These are phyloP conservation scores for Trypanosoma platydactyli DNA, from an alignment of 208 protist genomes.

Conservation along the genomic window DNA sequence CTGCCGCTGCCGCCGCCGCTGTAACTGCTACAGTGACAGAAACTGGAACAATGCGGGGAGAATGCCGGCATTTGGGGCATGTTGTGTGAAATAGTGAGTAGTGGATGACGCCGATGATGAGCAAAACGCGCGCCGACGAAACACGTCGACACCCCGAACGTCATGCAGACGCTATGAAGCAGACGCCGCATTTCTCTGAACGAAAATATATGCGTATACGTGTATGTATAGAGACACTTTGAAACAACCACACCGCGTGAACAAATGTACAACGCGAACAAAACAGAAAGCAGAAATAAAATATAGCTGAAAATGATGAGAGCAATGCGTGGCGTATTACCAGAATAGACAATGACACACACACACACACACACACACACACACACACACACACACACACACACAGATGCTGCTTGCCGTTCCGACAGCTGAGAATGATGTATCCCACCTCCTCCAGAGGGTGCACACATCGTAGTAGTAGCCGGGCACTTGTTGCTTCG, in stretches of 20 bases:
- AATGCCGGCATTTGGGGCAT: conserved; percentile 4
- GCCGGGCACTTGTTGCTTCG: no score
- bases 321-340: background rate
- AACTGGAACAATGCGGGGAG: background rate
- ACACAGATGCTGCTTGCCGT: no score
- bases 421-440: no score
- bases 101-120: background rate
- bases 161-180: background rate
- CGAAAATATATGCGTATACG: background rate
- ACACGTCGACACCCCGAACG: conserved; percentile 3
- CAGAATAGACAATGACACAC: no score
- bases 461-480: no score
- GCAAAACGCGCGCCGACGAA: conserved; percentile 11
- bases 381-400: no score
- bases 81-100: background rate
- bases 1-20: conserved; percentile 5
- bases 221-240: background rate
- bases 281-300: conserved; percentile 2
- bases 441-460: no score
- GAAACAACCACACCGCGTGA: background rate
- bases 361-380: no score
- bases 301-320: conserved; percentile 3
- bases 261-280: background rate
- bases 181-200: background rate
- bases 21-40: conserved; percentile 14